Evolutionary conservation across 495 filamentous ascomycete genomes (phyloP), one percentile per base, ranked within the genome.

Genomic region (Wilcoxina mikolae): DNA sequence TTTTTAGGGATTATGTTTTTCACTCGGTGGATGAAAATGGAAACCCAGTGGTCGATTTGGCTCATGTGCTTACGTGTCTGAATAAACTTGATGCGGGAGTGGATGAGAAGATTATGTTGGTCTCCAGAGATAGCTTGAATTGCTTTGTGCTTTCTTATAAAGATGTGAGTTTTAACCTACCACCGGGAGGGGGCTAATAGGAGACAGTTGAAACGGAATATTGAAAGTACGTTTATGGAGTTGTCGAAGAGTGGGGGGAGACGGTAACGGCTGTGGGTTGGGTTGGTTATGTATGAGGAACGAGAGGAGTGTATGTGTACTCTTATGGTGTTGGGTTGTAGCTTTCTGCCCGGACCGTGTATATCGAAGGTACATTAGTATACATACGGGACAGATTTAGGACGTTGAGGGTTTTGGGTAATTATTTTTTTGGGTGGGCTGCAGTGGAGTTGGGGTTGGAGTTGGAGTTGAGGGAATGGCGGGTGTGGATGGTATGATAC

Each of bases 1-100:
- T 98, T 28, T 95, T 96, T 74, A 80, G 91, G 41, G 93, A 98
- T 68, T 95, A 93, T 56, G 83, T 95, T 49, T 98, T 95, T 69
- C 91, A 98, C 67, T 87, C 90, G 54, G 87, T 95, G 23, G 87
- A 95, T 60, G 75, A 78, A 24, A 75, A 85, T 55, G 87, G 84
- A 11, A 81, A 84, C 20, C 82, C 91, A 0, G 81, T 85, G 4
- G 70, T 91, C 2, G 82, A 93, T 62, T 73, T 95, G 25, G 89
- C 80, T 0, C 89, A 96, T 70, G 81, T 96, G 39, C 60, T 96
- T 18, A 73, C 71, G 26, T 87, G 81, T 64, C 61, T 98, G 60
- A 95, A 88, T 68, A 95, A 94, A 67, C 72, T 98, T 45, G 91
- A 98, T 69, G 89, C 86, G 2, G 88, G 89, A 7, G 72, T 77